Conservation (phyloP, 2,329 filamentous ascomycete species). For the Colletotrichum liaoningense region DNA sequence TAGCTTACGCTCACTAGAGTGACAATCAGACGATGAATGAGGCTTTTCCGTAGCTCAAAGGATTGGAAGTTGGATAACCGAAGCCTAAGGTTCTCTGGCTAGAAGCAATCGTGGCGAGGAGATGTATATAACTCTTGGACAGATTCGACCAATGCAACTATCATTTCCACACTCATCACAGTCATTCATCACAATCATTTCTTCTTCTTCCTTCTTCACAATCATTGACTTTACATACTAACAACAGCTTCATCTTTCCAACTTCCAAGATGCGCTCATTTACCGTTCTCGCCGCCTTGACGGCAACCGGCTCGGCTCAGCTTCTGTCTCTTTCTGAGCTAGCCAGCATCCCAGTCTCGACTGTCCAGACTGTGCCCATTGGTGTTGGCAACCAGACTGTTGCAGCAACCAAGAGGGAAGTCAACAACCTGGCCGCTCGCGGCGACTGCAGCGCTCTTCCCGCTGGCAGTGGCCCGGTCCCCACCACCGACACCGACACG, state of each 20-base stretch:
- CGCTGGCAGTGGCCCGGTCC: background rate
- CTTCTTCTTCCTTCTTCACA: background rate
- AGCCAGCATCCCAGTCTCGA: background rate
- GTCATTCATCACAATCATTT: background rate
- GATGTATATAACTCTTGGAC: background rate
- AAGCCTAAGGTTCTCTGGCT: background rate
- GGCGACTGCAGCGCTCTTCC: constrained; percentile 10
- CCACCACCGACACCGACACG: constrained; percentile 8
- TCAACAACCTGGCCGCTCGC: background rate
- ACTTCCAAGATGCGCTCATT: background rate
- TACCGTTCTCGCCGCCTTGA: background rate
- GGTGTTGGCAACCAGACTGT: constrained; percentile 13
- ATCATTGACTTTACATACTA: background rate
- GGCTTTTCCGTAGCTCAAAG: background rate
- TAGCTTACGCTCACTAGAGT: background rate
- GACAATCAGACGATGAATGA: background rate
- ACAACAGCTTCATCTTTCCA: background rate
- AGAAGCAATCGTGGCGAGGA: background rate
- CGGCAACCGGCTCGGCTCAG: constrained; percentile 1
- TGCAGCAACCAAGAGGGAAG: background rate
- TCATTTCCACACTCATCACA: background rate
- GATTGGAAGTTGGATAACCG: background rate
- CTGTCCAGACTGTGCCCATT: background rate
- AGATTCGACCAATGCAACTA: background rate
- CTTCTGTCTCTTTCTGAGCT: constrained; percentile 2